Base-by-base conservation (phyloP, 2,329 filamentous ascomycete genomes). In the Cladophialophora psammophila region DNA sequence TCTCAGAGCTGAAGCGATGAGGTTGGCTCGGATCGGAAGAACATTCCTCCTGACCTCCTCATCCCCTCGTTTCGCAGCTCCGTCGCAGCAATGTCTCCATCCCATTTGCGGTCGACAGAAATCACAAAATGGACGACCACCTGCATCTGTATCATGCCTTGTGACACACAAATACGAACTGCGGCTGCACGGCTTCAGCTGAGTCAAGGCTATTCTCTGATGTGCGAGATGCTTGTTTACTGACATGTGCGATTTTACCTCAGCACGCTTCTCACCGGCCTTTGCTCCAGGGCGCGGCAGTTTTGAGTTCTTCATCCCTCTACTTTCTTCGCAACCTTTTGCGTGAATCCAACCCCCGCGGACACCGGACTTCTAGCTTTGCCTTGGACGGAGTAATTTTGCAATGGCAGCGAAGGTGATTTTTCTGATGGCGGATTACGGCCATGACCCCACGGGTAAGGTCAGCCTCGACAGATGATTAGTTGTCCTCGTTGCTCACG, bases 351-450 rank as follows among this genome's bases (percentile, higher is more conserved):
- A 3, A 3, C 18, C 45, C 45, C 45, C 8, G 8, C 45, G 18
- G 8, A 26, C 8, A 50, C 18, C 8, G 18, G 45, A 26, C 3
- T 50, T 3, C 18, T 3, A 50, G 40, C 5, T 5, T 42, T 42
- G 5, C 40, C 40, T 13, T 42, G 40, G n/a, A 5, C 5, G 6
- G 40, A 5, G n/a, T 6, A n/a, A 42, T 5, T 42, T 8, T 18
- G 35, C 32, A 1, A 69, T 69, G 67, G 60, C 71, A 32, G 70
- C 75, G 2, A 83, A 81, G 68, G 80, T 80, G 31, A 72, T 84
- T 45, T 80, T 86, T 52, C 71, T 84, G 61, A 85, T 86, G 83
- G 80, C 84, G 50, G 84, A 86, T 71, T 85, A 86, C 68, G 84
- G 84, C 52, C 83, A 86, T 71, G 84, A 86, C 69, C 85, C 84